Evolutionary conservation across 2,329 filamentous ascomycete genomes (phyloP), one percentile per base, ranked within the genome.

Genomic region (Aspergillus sp.): DNA sequence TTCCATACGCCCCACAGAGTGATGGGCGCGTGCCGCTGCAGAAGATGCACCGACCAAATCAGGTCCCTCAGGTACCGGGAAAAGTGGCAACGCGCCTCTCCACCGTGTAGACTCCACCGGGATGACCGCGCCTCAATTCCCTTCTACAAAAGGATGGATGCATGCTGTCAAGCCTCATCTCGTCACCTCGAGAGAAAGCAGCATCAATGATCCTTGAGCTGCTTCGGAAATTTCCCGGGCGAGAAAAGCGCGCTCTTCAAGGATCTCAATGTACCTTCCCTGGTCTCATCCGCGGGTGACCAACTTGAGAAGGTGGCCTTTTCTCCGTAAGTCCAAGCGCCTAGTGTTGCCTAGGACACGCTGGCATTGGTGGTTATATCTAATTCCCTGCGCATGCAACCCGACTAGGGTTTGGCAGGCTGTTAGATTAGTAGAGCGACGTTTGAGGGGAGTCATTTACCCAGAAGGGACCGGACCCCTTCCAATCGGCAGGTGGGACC

Each of bases 201-300:
- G 22, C 32, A 45, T 26, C n/a, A 47, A 18, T 24, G 26, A 39
- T 26, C 45, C 14, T 20, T 20, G n/a, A 29, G 22, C 22, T n/a
- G 45, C 18, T 6, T 55, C 29, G 12, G 42, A 24, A 7, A 46
- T n/a, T 36, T 20, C 18, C 45, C 45, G 45, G 45, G 56, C 52
- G 47, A 52, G 52, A 49, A 39, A 57, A 49, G 24, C 56, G 32
- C 18, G 42, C 31, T 49, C 36, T 53, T 54, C 52, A 18, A 54
- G 36, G 22, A 42, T 16, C 42, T 36, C 39, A 22, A 31, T 54
- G 42, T 36, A 39, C 18, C 47, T 46, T 51, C 5, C 18, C 49
- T 47, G 56, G 53, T 24, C 49, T 55, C 55, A 52, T 55, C 55
- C 49, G 51, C 26, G 49, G 54, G 53, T 56, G 61, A 51, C 58